Base-by-base conservation (phyloP, 345 rosid genomes). In the Abelmoschus esculentus region DNA sequence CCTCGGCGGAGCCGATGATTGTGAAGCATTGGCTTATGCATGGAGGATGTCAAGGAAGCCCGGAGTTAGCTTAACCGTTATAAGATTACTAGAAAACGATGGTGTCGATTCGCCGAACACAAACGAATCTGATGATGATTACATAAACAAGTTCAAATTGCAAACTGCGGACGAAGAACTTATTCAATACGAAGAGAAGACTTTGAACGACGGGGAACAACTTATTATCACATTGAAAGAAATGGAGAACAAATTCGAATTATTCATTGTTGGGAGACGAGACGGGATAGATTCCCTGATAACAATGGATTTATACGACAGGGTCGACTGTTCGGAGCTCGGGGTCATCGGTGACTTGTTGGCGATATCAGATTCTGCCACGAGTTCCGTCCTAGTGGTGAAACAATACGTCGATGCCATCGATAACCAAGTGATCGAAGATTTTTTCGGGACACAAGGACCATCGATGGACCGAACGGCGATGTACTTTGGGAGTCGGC, bases 261-360 rank as follows among this genome's bases (percentile, higher is more conserved):
- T 95, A 70, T 84, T 88, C 75, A 80, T 90, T 15, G 90, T 91
- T 1, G 98, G 99, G 42, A 90, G 97, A 85, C 90, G 99, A 57
- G 80, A 86, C 72, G 98, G 92, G 12, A 70, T 80, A 77, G 60
- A 55, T 0, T 88, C 93, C 1, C 91, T 96, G 8, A 79, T 95
- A 9, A 87, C 92, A 0, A 91, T 91, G 0, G 93, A 91, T 17
- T 79, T 95, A 49, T 84, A 85, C 3, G 93, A 87, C 77, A 87
- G 90, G 97, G 87, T 96, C 12, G 96, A 95, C 38, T 95, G 90
- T 76, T 96, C 96, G 0, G 99, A 95, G 81, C 96, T 91, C 3
- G 99, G 98, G 5, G 87, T 91, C 0, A 86, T 95, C 9, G 98
- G 99, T 1, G 99, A 90, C 73, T 71, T 91, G 75, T 78, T 95